These are phyloP conservation scores for Cladosporium phlei DNA, from an alignment of 2,329 filamentous ascomycete species.

Conservation along the genomic window DNA sequence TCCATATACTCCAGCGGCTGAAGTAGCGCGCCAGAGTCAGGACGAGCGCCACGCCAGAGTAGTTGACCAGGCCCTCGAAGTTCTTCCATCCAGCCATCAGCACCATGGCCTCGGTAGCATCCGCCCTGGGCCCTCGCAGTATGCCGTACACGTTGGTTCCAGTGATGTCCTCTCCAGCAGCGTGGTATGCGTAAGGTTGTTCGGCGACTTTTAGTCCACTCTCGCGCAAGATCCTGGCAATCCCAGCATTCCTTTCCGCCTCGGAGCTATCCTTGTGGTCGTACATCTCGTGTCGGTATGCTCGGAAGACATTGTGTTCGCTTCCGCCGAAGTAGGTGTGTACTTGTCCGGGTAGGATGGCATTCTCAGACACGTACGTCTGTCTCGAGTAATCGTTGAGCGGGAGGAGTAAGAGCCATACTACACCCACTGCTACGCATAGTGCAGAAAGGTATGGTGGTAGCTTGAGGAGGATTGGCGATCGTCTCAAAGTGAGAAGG, in stretches of 20 bases:
- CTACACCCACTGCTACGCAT: slow-evolving; percentile 77
- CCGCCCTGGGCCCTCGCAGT: slow-evolving; percentile 85
- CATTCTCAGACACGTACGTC: slow-evolving; percentile 97
- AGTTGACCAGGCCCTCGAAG: slow-evolving; percentile 71
- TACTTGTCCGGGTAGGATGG: slow-evolving; percentile 88
- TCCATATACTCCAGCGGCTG: slow-evolving; percentile 97
- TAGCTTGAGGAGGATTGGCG: slow-evolving; percentile 75
- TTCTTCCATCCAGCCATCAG: slow-evolving; percentile 86
- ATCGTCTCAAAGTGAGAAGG: slow-evolving; percentile 66
- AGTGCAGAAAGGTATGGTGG: slow-evolving; percentile 83
- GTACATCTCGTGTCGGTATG: slow-evolving; percentile 80
- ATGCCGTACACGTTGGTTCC: slow-evolving; percentile 94
- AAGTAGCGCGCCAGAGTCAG: slow-evolving; percentile 90
- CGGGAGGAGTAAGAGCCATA: slow-evolving; percentile 85
- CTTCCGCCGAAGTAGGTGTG: slow-evolving; percentile 97
- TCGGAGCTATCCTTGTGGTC: slow-evolving; percentile 46
- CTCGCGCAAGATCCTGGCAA: slow-evolving; percentile 70
- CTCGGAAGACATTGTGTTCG: slow-evolving; percentile 90
- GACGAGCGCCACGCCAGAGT: slow-evolving; percentile 79
- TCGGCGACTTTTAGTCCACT: slow-evolving; percentile 81
- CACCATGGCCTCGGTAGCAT: slow-evolving; percentile 95
- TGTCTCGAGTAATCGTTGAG: slow-evolving; percentile 83
- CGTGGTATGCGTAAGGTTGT: slow-evolving; percentile 81
- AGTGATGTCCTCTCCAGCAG: slow-evolving; percentile 65
- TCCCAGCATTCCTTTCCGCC: slow-evolving; percentile 42